These are phyloP conservation scores for Thielaviopsis euricoi DNA, from an alignment of 2,329 filamentous ascomycete species.

Conservation along the genomic window DNA sequence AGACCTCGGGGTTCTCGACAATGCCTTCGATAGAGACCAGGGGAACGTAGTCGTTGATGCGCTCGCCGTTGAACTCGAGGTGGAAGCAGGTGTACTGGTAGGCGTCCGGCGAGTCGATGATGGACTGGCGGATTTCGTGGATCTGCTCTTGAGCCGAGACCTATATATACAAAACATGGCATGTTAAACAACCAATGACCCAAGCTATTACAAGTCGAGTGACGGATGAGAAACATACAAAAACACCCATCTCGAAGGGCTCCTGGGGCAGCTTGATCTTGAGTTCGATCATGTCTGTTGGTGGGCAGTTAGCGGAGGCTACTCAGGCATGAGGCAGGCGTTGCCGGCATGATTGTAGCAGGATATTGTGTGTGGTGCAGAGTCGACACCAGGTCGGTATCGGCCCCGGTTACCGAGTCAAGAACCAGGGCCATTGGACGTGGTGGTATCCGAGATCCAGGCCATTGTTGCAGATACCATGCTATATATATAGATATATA, in stretches of 20 bases:
- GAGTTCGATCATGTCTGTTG: slow-evolving; percentile 10
- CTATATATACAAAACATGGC: slow-evolving; percentile 35
- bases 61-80: slow-evolving; percentile 73
- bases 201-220: slow-evolving; percentile 1
- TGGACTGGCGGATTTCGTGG: slow-evolving; percentile 89
- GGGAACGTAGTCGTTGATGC: slow-evolving; percentile 89
- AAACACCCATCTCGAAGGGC: slow-evolving; percentile 4
- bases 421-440: background rate
- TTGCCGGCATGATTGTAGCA: too few species aligned
- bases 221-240: slow-evolving; percentile 3
- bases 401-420: background rate
- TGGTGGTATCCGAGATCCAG: too few species aligned
- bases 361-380: background rate
- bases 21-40: slow-evolving; percentile 78
- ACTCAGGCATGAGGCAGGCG: too few species aligned
- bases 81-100: slow-evolving; percentile 99
- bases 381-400: background rate
- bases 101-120: slow-evolving; percentile 81
- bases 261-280: slow-evolving; percentile 10
- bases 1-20: slow-evolving; percentile 58
- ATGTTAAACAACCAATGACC: background rate
- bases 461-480: too few species aligned
- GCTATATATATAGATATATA: too few species aligned
- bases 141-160: slow-evolving; percentile 89
- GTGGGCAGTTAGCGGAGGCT: background rate